These are phyloP conservation scores for Manihot esculenta DNA, from an alignment of 441 rosid species.

Conservation along the genomic window DNA sequence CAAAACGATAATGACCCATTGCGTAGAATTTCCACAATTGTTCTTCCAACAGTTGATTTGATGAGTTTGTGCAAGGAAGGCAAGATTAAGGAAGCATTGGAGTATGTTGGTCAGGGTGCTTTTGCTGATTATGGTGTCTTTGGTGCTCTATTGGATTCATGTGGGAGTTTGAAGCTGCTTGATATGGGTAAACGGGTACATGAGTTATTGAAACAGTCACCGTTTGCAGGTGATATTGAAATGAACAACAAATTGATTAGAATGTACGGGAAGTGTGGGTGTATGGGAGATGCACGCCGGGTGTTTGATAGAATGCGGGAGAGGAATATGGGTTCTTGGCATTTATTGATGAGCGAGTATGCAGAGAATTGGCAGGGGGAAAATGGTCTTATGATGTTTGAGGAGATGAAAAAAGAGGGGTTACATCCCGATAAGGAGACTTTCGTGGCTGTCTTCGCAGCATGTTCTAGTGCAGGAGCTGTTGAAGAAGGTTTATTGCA, in stretches of 20 bases:
- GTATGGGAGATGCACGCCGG: constrained; percentile 43
- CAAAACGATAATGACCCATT: constrained; percentile 22
- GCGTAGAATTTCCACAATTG: constrained; percentile 11
- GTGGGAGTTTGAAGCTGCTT: constrained; percentile 38
- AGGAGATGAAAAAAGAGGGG: constrained; percentile 45
- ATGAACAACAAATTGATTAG: constrained; percentile 52
- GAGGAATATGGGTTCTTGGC: constrained; percentile 58
- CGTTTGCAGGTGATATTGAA: constrained; percentile 33
- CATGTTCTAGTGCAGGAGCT: constrained; percentile 54
- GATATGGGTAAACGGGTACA: constrained; percentile 44
- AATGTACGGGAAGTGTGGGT: constrained; percentile 59
- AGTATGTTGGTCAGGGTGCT: constrained; percentile 40
- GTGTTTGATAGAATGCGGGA: constrained; percentile 49
- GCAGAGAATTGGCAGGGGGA: constrained; percentile 47
- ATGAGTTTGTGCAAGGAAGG: constrained; percentile 49
- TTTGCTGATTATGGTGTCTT: constrained; percentile 42
- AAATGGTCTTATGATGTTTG: constrained; percentile 49
- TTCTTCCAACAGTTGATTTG: constrained; percentile 36
- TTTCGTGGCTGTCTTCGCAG: constrained; percentile 42
- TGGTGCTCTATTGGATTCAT: constrained; percentile 35
- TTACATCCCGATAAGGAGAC: constrained; percentile 41
- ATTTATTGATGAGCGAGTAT: constrained; percentile 51
- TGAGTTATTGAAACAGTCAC: constrained; percentile 42
- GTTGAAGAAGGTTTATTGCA: constrained; percentile 43
- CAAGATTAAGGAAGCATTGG: constrained; percentile 47